Percentiles rank a stretch among this genome's conserved stretches.
These are phyloP conservation scores for Azolla pinnata DNA, from an alignment of 75 land plant species.

Conservation along the genomic window DNA sequence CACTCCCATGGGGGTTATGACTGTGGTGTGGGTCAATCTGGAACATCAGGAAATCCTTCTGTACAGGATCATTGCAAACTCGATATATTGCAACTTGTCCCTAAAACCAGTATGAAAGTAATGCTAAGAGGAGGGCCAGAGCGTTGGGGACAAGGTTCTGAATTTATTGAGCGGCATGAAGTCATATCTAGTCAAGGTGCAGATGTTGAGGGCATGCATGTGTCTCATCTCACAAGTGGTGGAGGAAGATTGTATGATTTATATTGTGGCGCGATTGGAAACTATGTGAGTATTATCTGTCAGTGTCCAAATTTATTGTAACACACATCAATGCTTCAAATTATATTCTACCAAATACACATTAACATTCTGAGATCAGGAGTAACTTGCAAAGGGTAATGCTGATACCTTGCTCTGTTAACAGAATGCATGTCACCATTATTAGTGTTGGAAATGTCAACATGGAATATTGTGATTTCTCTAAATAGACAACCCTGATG, in stretches of 20 bases:
- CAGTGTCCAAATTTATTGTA: too few relatives aligned
- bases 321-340: too few relatives aligned
- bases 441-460: too few relatives aligned
- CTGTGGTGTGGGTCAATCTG: conserved; percentile 20
- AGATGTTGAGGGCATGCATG: conserved; percentile 9
- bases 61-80: conserved; percentile 8
- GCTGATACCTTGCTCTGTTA: too few relatives aligned
- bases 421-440: too few relatives aligned
- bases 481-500: too few relatives aligned
- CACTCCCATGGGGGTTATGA: conserved; percentile 65
- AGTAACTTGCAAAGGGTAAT: too few relatives aligned
- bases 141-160: conserved; percentile 52
- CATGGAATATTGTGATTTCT: too few relatives aligned
- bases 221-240: conserved; percentile 15
- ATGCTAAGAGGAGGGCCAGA: conserved; percentile 77
- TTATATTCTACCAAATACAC: too few relatives aligned
- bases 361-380: too few relatives aligned
- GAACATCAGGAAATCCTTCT: conserved; percentile 4
- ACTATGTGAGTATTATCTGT: conserved; percentile 56
- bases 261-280: conserved; percentile 44
- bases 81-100: conserved; percentile 47
- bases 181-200: conserved; percentile 18
- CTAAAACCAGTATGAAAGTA: conserved; percentile 50
- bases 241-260: conserved; percentile 34
- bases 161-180: conserved; percentile 47